Conservation (phyloP, 768 basidiomycete genomes). For the Nidularia sp. region DNA sequence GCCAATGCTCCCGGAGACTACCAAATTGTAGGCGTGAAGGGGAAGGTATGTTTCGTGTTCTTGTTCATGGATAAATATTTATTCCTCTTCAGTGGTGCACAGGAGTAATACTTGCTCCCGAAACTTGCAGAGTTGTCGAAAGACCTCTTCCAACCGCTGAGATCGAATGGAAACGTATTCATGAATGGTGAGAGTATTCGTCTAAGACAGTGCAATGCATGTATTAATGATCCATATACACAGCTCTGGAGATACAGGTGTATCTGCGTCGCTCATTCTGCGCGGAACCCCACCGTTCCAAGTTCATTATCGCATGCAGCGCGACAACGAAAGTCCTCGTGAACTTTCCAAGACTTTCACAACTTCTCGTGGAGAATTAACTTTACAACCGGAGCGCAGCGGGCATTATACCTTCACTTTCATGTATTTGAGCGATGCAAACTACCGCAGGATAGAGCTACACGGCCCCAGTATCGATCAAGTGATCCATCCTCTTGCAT, state of each 20-base stretch:
- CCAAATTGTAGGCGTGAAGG: slow-evolving; percentile 62
- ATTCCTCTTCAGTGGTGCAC: slow-evolving; percentile 55
- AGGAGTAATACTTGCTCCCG: slow-evolving; percentile 82
- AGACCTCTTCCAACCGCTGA: slow-evolving; percentile 77
- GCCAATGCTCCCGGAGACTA: slow-evolving; percentile 76
- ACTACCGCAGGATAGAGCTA: slow-evolving; percentile 76
- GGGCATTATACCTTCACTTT: slow-evolving; percentile 88
- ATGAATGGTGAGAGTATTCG: slow-evolving; percentile 66
- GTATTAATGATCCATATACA: neutral
- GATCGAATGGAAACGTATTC: slow-evolving; percentile 84
- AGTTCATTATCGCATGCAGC: slow-evolving; percentile 73
- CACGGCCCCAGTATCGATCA: slow-evolving; percentile 80
- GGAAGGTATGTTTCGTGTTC: slow-evolving; percentile 42
- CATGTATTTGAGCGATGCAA: slow-evolving; percentile 71
- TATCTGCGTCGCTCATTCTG: slow-evolving; percentile 80
- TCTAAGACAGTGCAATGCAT: no score
- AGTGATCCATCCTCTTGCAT: slow-evolving; percentile 84
- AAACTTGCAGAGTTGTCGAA: slow-evolving; percentile 73
- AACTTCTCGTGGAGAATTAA: slow-evolving; percentile 75
- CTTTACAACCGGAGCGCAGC: slow-evolving; percentile 81
- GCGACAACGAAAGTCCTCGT: slow-evolving; percentile 59
- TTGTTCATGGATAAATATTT: slow-evolving; percentile 5
- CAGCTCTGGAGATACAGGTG: slow-evolving; percentile 89
- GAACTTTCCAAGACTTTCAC: slow-evolving; percentile 59
- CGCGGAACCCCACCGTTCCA: slow-evolving; percentile 89